phyloP scores from a whole-genome alignment of 495 filamentous ascomycete species.

The Annulohypoxylon moriforme region DNA sequence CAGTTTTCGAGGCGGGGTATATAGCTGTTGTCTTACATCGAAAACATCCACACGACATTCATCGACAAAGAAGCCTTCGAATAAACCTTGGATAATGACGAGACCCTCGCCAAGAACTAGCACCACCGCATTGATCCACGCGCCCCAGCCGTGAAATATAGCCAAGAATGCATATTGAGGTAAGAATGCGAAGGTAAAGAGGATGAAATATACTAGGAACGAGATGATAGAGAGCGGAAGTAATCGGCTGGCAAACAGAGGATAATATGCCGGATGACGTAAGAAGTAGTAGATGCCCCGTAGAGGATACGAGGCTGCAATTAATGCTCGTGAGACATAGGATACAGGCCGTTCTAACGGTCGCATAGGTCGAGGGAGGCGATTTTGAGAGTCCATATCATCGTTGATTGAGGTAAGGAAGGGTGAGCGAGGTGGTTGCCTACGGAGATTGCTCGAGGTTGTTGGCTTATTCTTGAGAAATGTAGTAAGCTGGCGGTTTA shows the following conservation, averaged over 20 bases:
- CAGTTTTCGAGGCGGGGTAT: neutral
- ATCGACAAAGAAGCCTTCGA: conserved; percentile 83
- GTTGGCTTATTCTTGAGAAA: conserved; percentile 4
- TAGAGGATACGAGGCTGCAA: conserved; percentile 51
- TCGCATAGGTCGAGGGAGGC: conserved; percentile 32
- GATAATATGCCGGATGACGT: conserved; percentile 69
- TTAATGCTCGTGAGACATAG: conserved; percentile 48
- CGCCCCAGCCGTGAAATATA: conserved; percentile 86
- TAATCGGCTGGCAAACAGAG: conserved; percentile 76
- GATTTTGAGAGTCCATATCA: conserved; percentile 44
- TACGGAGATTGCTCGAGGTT: neutral
- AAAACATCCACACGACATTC: conserved; percentile 91
- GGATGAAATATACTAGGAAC: conserved; percentile 72
- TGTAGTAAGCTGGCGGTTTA: neutral
- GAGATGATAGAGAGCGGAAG: conserved; percentile 78
- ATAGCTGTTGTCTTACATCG: conserved; percentile 69
- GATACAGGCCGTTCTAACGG: conserved; percentile 43
- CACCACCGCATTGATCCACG: conserved; percentile 77
- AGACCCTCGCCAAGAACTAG: conserved; percentile 86
- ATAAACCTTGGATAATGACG: conserved; percentile 79
- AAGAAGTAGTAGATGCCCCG: conserved; percentile 83
- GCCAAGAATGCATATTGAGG: conserved; percentile 84
- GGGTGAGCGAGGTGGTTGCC: neutral
- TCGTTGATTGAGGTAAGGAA: conserved; percentile 2
- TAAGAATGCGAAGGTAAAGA: conserved; percentile 90